These are phyloP conservation scores for Cardamine resedifolia DNA, from an alignment of 345 rosid genomes.

Conservation along the genomic window DNA sequence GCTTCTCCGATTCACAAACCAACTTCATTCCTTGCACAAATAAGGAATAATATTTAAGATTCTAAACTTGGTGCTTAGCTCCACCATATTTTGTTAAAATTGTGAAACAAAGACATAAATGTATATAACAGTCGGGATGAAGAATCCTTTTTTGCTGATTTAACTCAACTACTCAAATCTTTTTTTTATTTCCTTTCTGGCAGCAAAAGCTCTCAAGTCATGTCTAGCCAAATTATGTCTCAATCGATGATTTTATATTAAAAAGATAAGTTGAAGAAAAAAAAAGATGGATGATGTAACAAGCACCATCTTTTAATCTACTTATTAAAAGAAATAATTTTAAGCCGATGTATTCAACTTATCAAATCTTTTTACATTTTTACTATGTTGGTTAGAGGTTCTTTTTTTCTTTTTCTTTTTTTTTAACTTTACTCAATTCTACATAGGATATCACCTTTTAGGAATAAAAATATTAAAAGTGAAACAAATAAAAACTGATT, in stretches of 20 bases:
- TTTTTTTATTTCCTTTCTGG: too few species aligned
- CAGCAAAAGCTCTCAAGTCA: too few species aligned
- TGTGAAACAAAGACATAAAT: not conserved
- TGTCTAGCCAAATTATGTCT: too few species aligned
- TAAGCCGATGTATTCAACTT: not conserved
- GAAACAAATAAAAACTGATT: not conserved
- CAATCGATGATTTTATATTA: too few species aligned
- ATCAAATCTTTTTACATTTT: not conserved
- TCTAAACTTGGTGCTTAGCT: not conserved
- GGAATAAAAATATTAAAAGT: not conserved
- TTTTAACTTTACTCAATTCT: not conserved
- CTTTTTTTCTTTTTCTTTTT: too few species aligned
- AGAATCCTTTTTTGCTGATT: not conserved
- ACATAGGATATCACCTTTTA: not conserved
- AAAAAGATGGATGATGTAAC: too few species aligned
- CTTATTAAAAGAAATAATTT: not conserved
- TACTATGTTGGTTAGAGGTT: not conserved
- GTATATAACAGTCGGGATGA: not conserved
- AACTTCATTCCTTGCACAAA: conserved; percentile 61
- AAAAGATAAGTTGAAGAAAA: too few species aligned
- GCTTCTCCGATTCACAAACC: conserved; percentile 40
- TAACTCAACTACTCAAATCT: not conserved
- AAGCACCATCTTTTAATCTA: not conserved
- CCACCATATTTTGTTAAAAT: not conserved
- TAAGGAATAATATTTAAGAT: not conserved